phyloP scores from a whole-genome alignment of 768 basidiomycete genomes.

The Kwoniella dejecticola region DNA sequence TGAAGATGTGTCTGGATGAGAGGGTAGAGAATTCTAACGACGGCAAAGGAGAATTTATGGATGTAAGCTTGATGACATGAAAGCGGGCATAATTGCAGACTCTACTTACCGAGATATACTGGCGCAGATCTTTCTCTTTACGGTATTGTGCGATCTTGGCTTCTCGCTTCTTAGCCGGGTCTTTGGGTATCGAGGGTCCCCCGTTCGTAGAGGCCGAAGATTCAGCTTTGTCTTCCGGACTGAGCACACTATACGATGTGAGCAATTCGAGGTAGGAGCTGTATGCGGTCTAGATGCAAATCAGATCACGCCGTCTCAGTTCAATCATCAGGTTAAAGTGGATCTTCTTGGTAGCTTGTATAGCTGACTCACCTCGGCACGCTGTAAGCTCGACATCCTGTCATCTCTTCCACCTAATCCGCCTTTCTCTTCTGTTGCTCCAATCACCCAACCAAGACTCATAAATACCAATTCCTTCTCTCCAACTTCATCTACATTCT shows the following conservation, averaged over 20 bases:
- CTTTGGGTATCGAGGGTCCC: slow-evolving; percentile 44
- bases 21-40: slow-evolving; percentile 42
- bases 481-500: slow-evolving; percentile 51
- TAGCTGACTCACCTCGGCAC: slow-evolving; percentile 44
- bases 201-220: slow-evolving; percentile 29
- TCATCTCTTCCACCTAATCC: slow-evolving; percentile 43
- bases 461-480: slow-evolving; percentile 54
- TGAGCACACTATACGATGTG: slow-evolving; percentile 43
- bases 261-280: slow-evolving; percentile 45
- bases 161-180: slow-evolving; percentile 74
- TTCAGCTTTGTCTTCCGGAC: slow-evolving; percentile 41
- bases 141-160: slow-evolving; percentile 88
- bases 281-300: slow-evolving; percentile 34
- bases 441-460: slow-evolving; percentile 51
- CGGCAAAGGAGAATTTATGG: neutral
- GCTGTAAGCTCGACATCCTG: slow-evolving; percentile 36
- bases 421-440: slow-evolving; percentile 45
- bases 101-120: slow-evolving; percentile 66
- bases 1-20: slow-evolving; percentile 29
- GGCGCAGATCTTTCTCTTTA: slow-evolving; percentile 76
- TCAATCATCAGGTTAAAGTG: too few relatives aligned
- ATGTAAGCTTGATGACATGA: neutral
- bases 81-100: neutral
- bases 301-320: neutral
- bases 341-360: too few relatives aligned